Conservation (phyloP, 176 grass and related monocot genomes). For the Carex myosuroides region DNA sequence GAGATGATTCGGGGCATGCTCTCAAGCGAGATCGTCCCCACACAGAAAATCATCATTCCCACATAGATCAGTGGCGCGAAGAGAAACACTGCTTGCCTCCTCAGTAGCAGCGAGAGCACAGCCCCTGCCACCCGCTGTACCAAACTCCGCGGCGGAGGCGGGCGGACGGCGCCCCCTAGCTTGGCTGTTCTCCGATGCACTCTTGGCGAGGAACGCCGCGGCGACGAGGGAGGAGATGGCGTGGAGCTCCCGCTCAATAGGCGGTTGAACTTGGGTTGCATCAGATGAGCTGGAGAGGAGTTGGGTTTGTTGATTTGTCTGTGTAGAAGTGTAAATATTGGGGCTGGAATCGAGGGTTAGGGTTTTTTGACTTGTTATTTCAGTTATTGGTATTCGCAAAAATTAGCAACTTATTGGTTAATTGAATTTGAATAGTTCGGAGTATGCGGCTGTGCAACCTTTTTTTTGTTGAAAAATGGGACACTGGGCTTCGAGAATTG, state of each 20-base stretch:
- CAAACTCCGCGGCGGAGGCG: not conserved
- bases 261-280: slow-evolving; percentile 69
- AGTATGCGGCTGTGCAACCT: not conserved
- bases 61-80: slow-evolving; percentile 95
- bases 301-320: not conserved
- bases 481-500: not conserved
- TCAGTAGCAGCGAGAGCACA: slow-evolving; percentile 58
- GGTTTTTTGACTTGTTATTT: slow-evolving; percentile 6
- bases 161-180: not conserved
- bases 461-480: slow-evolving; percentile 5
- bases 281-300: slow-evolving; percentile 15
- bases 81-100: slow-evolving; percentile 90
- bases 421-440: not conserved
- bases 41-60: slow-evolving; percentile 74
- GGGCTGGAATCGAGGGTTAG: slow-evolving; percentile 6
- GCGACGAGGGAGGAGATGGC: slow-evolving; percentile 64
- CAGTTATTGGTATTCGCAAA: not conserved
- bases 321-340: not conserved
- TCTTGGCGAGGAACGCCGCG: slow-evolving; percentile 48
- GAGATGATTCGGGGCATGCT: slow-evolving; percentile 78
- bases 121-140: slow-evolving; percentile 38
- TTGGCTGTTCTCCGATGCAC: slow-evolving; percentile 36
- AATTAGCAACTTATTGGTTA: not conserved
- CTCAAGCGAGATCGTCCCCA: slow-evolving; percentile 92
- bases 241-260: slow-evolving; percentile 34